These are phyloP conservation scores for Quercus gilva DNA, from an alignment of 306 rosid species.

Conservation along the genomic window DNA sequence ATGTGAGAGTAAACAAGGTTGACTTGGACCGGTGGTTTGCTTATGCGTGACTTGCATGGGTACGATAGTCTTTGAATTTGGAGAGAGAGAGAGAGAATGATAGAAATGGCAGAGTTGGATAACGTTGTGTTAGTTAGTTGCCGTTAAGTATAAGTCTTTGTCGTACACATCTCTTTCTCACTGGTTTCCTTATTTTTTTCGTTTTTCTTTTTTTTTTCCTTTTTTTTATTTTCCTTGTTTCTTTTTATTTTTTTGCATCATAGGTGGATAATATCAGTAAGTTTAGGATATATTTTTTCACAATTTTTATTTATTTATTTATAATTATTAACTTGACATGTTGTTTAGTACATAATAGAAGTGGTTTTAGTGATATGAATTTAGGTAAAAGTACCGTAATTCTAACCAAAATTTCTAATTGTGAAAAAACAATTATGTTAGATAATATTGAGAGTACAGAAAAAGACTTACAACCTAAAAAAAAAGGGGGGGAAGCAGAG, in stretches of 20 bases:
- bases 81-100: background rate
- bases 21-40: constrained; percentile 67
- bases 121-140: constrained; percentile 4
- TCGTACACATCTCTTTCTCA: background rate
- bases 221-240: background rate
- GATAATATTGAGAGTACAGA: background rate
- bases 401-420: too few species aligned
- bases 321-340: background rate
- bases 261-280: too few species aligned
- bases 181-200: background rate
- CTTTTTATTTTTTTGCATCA: rapidly evolving
- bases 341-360: too few species aligned
- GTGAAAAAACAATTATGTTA: background rate
- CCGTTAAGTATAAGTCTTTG: constrained; percentile 5
- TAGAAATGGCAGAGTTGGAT: background rate
- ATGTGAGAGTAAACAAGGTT: background rate
- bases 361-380: too few species aligned
- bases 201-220: background rate
- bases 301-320: background rate
- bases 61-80: background rate
- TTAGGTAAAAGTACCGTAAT: too few species aligned
- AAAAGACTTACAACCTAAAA: background rate
- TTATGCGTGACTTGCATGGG: constrained; percentile 15
- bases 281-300: too few species aligned
- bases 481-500: background rate